Base-by-base conservation (phyloP, 176 grass and related monocot species). In the Carex littledalei region DNA sequence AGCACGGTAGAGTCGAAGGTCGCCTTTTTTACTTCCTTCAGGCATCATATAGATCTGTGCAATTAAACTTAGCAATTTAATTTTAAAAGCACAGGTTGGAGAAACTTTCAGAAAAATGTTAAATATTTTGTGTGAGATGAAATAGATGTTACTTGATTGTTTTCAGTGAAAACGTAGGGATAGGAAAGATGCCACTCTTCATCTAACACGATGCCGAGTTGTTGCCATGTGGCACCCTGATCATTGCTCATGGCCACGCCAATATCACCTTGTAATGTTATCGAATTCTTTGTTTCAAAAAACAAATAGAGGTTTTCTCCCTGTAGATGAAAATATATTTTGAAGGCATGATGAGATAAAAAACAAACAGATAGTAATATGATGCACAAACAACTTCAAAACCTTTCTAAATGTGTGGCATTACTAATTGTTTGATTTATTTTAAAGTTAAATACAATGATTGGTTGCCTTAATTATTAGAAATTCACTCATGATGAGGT, bases 151-250 rank as follows among this genome's bases (percentile, higher is more conserved):
- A 94, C 95, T 84, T 90, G 79, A 32, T 84, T 86, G 80, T 92
- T 53, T 59, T 93, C 87, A 64, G 75, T 85, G 65, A 98, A 95
- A 41, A 98, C 85, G 15, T 90, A 93, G 59, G 95, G 95, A 80
- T 92, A 95, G 1, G 95, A 98, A 87, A 98, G 93, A 82, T 98
- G 95, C 91, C 95, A 98, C 24, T 89, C 84, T 81, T 98, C 95
- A 88, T 95, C 93, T 72, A 98, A 89, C 31, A 87, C 91, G 8
- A 95, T 85, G 18, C 95, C 93, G 59, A 98, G 15, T 47, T 89
- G 93, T 13, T 87, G 85, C 95, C 95, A 98, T 72, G 92, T 92
- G 47, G 83, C 87, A 12, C 95, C 95, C 0, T 84, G 59, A 8
- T 98, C 89, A 89, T 87, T 92, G 92, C 95, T 98, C 74, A 98